A percentile compares a stretch with the other conserved stretches of the same genome.
phyloP scores from a whole-genome alignment of 768 basidiomycete genomes.

The Strobilomyces echinocephalus region DNA sequence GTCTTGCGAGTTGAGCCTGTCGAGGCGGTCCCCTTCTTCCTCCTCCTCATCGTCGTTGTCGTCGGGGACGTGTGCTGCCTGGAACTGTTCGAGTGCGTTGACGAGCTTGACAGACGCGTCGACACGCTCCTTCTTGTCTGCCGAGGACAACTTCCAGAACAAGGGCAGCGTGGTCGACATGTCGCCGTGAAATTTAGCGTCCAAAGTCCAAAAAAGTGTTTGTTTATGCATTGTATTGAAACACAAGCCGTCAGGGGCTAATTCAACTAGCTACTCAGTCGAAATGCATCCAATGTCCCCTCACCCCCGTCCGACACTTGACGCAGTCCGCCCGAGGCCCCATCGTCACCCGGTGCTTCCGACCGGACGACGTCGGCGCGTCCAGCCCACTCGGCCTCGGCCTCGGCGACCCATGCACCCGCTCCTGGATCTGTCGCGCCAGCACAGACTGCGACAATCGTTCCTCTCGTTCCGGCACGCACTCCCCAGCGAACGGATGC shows the following conservation, averaged over 20 bases:
- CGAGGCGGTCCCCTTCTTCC: conserved; percentile 53
- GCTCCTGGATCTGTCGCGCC: conserved; percentile 8
- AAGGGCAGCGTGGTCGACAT: conserved; percentile 89
- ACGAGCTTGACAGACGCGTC: conserved; percentile 85
- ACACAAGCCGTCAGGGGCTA: not conserved
- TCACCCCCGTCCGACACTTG: conserved; percentile 59
- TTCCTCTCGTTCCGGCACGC: conserved; percentile 2
- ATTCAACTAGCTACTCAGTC: conserved; percentile 31
- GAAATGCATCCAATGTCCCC: conserved; percentile 71
- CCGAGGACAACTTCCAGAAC: conserved; percentile 90
- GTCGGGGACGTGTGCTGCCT: conserved; percentile 56
- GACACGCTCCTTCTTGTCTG: conserved; percentile 72
- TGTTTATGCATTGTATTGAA: conserved; percentile 12
- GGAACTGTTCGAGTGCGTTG: conserved; percentile 78
- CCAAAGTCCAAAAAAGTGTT: conserved; percentile 5
- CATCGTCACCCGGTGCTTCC: conserved; percentile 58
- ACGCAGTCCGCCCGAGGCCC: conserved; percentile 66
- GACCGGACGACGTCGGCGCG: conserved; percentile 15
- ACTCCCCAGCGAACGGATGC: conserved; percentile 4
- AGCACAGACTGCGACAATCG: not conserved
- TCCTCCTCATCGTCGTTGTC: conserved; percentile 46
- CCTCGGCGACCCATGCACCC: conserved; percentile 14
- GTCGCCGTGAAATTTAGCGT: conserved; percentile 11
- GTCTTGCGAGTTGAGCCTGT: conserved; percentile 78
- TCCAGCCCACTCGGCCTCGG: conserved; percentile 10